Evolutionary conservation across 768 basidiomycete genomes (phyloP).

Genomic region (Rhodosporidiobolus sp.): DNA sequence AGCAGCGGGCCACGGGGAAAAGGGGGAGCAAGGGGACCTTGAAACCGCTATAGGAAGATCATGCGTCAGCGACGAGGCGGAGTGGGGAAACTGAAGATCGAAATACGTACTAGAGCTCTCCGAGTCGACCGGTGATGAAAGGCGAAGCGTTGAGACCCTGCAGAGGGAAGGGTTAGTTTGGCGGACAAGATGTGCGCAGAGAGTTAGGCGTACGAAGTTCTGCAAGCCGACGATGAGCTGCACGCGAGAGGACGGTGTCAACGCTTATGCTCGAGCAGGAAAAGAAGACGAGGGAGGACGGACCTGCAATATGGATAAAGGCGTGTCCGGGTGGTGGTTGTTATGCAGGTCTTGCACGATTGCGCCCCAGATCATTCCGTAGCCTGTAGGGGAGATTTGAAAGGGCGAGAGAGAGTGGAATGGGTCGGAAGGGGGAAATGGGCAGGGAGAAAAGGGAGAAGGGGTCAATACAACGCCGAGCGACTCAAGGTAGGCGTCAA

Average conservation of each 20-base stretch:
- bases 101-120: constrained; percentile 15
- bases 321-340: constrained; percentile 2
- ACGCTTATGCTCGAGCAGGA: too few species aligned
- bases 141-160: constrained; percentile 15
- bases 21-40: background rate
- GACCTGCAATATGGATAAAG: background rate
- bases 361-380: constrained; percentile 20
- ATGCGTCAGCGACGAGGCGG: background rate
- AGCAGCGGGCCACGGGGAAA: background rate
- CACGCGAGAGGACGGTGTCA: too few species aligned
- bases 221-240: constrained; percentile 4
- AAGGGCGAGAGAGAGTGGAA: background rate
- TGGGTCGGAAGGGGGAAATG: background rate
- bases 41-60: constrained; percentile 5
- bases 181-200: background rate
- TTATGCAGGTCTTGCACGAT: background rate
- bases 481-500: too few species aligned
- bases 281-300: too few species aligned
- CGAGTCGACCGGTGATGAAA: constrained; percentile 17
- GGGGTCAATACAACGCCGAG: background rate
- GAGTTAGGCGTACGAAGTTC: background rate
- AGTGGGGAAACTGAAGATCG: too few species aligned
- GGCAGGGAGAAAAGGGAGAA: background rate
- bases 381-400: background rate
- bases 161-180: too few species aligned